Conservation (phyloP, 1,139 yeast genomes). For the Hemisphaericaspora subhashii region DNA sequence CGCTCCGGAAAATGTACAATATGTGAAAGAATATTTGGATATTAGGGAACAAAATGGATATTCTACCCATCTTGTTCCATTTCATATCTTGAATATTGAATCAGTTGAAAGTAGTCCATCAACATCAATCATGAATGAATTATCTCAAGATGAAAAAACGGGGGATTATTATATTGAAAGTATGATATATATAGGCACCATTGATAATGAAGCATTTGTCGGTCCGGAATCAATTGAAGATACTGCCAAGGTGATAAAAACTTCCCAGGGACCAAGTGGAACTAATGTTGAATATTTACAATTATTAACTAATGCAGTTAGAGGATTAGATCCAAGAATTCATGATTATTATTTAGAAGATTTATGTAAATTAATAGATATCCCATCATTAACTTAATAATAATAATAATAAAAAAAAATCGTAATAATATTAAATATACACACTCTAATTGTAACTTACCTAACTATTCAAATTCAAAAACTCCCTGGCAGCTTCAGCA, state of each 20-base stretch:
- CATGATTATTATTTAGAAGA: conserved; percentile 41
- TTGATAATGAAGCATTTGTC: conserved; percentile 74
- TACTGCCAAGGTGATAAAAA: conserved; percentile 62
- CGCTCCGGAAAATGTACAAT: conserved; percentile 59
- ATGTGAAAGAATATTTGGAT: conserved; percentile 70
- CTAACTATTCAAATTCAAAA: conserved; percentile 9
- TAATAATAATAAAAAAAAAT: not conserved
- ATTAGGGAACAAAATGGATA: conserved; percentile 89
- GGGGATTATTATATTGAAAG: conserved; percentile 53
- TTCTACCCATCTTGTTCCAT: conserved; percentile 66
- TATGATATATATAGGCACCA: conserved; percentile 79
- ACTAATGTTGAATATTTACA: conserved; percentile 69
- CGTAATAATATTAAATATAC: not conserved
- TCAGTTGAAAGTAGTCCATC: conserved; percentile 13
- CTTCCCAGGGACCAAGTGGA: conserved; percentile 78
- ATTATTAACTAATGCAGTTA: conserved; percentile 53
- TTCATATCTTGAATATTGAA: conserved; percentile 45
- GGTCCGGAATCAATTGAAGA: conserved; percentile 67
- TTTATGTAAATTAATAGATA: conserved; percentile 18
- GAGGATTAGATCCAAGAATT: conserved; percentile 41
- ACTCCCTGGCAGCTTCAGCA: conserved; percentile 21
- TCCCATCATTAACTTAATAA: not conserved
- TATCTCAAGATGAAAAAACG: conserved; percentile 26
- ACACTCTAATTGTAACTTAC: not conserved
- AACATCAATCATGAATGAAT: conserved; percentile 12